phyloP scores from a whole-genome alignment of 768 basidiomycete genomes.

The Mycena indigotica region DNA sequence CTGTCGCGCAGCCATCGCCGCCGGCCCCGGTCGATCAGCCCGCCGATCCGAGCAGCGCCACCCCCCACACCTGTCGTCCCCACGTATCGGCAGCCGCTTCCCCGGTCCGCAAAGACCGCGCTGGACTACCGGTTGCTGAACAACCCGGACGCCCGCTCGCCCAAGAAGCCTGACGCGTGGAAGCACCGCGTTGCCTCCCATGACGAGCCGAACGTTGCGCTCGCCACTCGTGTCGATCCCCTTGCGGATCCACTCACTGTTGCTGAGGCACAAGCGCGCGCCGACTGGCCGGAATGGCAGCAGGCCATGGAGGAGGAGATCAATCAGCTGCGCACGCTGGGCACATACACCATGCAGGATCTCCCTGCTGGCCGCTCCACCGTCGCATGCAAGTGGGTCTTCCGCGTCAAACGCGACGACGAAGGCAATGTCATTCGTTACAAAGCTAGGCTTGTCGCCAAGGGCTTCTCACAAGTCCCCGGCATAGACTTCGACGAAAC shows the following conservation, averaged over 20 bases:
- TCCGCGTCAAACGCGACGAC: conserved; percentile 31
- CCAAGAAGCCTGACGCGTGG: conserved; percentile 3
- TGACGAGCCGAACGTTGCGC: not conserved
- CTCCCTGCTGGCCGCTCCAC: conserved; percentile 10
- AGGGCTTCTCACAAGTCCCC: conserved; percentile 33
- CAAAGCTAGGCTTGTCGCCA: conserved; percentile 27
- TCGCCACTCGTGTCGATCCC: not conserved
- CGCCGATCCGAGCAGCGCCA: not conserved
- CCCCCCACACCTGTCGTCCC: not conserved
- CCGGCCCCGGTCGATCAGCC: not conserved
- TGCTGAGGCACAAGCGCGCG: conserved; percentile 25
- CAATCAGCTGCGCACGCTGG: conserved; percentile 21
- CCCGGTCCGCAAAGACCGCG: not conserved
- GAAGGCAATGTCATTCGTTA: conserved; percentile 29
- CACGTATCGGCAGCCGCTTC: not conserved
- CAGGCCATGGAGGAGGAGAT: conserved; percentile 25
- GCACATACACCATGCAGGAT: conserved; percentile 23
- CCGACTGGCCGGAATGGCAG: conserved; percentile 19
- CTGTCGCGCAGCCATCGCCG: conserved; percentile 27
- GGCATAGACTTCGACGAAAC: conserved; percentile 17
- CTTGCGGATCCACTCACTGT: conserved; percentile 8
- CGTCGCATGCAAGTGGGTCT: conserved; percentile 27
- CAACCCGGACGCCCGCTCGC: not conserved
- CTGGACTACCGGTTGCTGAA: not conserved
- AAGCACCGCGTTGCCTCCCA: not conserved